Conservation (phyloP, 371 early-diverging fungal species). For the Mortierella sp. region DNA sequence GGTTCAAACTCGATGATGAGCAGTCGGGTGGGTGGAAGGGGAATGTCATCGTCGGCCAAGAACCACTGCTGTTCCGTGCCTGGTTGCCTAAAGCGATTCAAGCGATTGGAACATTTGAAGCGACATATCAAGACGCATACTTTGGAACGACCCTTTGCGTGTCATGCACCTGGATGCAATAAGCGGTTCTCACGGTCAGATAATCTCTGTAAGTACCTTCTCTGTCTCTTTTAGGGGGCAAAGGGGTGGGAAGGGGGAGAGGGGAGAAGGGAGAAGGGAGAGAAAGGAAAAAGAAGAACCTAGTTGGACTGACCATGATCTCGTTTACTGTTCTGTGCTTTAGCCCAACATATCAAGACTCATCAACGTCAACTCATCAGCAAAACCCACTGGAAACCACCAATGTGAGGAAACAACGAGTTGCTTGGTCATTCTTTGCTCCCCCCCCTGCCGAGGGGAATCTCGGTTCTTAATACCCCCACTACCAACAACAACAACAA, state of each 20-base stretch:
- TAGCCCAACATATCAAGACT: constrained; percentile 70
- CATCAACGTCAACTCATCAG: constrained; percentile 60
- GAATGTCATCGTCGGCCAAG: constrained; percentile 38
- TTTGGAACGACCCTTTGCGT: constrained; percentile 88
- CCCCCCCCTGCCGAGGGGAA: too few relatives aligned
- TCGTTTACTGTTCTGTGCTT: too few relatives aligned
- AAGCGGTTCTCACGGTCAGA: constrained; percentile 93
- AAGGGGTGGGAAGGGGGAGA: too few relatives aligned
- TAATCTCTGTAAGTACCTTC: constrained; percentile 64
- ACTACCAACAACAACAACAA: too few relatives aligned
- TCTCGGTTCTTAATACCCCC: too few relatives aligned
- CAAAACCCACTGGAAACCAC: constrained; percentile 42
- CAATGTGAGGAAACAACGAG: constrained; percentile 17
- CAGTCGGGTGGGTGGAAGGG: constrained; percentile 1
- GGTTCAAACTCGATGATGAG: too few relatives aligned
- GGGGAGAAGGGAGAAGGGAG: too few relatives aligned
- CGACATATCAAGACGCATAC: constrained; percentile 94
- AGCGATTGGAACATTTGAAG: constrained; percentile 84
- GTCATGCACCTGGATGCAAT: constrained; percentile 79
- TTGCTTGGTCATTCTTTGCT: too few relatives aligned
- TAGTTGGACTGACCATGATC: too few relatives aligned
- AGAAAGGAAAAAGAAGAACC: too few relatives aligned
- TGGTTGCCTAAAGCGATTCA: constrained; percentile 64
- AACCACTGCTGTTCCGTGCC: constrained; percentile 57
- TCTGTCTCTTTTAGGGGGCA: too few relatives aligned